A percentile compares a stretch with the other conserved stretches of the same genome.
These are phyloP conservation scores for Trichophaea hybrida DNA, from an alignment of 2,329 filamentous ascomycete genomes.

Conservation along the genomic window DNA sequence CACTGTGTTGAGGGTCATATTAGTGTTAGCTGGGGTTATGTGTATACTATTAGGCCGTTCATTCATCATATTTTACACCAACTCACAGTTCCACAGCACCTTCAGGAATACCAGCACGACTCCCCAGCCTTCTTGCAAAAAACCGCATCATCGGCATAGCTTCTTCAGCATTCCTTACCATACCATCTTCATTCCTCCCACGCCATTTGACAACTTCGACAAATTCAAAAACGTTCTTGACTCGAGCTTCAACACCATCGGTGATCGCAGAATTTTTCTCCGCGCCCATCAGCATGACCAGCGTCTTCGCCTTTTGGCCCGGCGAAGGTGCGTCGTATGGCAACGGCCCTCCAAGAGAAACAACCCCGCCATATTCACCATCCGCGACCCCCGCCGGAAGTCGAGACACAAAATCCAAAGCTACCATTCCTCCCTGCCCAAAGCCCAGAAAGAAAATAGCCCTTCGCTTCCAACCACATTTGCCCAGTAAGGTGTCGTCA, in stretches of 20 bases:
- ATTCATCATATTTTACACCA: background rate
- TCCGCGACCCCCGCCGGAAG: constrained; percentile 5
- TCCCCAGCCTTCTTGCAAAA: constrained; percentile 50
- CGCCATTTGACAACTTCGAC: constrained; percentile 18
- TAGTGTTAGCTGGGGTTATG: background rate
- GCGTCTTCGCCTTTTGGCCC: constrained; percentile 19
- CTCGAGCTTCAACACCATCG: constrained; percentile 8
- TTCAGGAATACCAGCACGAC: constrained; percentile 39
- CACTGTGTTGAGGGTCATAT: background rate
- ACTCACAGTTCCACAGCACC: constrained; percentile 38
- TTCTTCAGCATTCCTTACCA: constrained; percentile 24
- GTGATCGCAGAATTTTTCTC: constrained; percentile 17
- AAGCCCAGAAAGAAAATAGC: constrained; percentile 43
- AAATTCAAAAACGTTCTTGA: constrained; percentile 21
- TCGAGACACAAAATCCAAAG: constrained; percentile 33
- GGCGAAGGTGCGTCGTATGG: constrained; percentile 14
- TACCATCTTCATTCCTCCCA: constrained; percentile 22
- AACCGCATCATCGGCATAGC: constrained; percentile 29
- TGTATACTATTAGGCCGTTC: background rate
- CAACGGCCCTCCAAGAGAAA: constrained; percentile 20
- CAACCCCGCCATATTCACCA: constrained; percentile 22
- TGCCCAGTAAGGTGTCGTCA: constrained; percentile 34
- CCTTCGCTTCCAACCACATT: constrained; percentile 37
- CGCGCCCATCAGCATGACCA: constrained; percentile 19
- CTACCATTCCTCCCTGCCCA: constrained; percentile 45